These are phyloP conservation scores for Kingdonia uniflora DNA, from an alignment of 164 flowering plant species.

Conservation along the genomic window DNA sequence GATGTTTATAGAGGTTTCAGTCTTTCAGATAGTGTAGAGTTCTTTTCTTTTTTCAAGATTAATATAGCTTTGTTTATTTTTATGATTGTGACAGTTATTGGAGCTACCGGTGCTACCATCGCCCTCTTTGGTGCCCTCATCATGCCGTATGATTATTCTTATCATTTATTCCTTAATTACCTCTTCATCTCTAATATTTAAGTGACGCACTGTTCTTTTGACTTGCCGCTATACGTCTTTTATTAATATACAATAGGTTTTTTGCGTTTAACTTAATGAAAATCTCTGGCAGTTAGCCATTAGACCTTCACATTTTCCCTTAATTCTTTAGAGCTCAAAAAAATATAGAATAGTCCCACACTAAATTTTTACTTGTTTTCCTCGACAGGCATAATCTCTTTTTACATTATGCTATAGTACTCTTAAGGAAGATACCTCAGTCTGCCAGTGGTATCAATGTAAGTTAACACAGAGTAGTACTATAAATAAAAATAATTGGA, in stretches of 20 bases:
- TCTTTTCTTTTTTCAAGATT: background rate
- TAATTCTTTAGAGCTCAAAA: no score
- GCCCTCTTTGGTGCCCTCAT: conserved; percentile 96
- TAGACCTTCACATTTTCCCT: no score
- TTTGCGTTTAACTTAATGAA: no score
- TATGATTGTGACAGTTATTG: conserved; percentile 45
- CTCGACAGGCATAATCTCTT: conserved; percentile 86
- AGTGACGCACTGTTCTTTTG: no score
- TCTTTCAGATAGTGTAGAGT: no score
- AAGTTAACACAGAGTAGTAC: no score
- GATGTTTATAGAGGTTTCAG: background rate
- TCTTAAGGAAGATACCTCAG: conserved; percentile 78
- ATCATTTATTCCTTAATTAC: background rate
- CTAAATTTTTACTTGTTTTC: conserved; percentile 4
- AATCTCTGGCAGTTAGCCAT: no score
- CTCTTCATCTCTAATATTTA: no score
- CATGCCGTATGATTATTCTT: conserved; percentile 69
- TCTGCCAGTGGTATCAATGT: conserved; percentile 73
- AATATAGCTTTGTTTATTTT: background rate
- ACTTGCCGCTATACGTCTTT: no score
- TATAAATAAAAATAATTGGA: no score
- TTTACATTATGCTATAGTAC: conserved; percentile 90
- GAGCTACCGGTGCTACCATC: conserved; percentile 81
- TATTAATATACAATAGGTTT: no score
- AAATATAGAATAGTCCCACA: background rate